Evolutionary conservation across 768 basidiomycete species (phyloP).

Genomic region (Lactarius evosmus): DNA sequence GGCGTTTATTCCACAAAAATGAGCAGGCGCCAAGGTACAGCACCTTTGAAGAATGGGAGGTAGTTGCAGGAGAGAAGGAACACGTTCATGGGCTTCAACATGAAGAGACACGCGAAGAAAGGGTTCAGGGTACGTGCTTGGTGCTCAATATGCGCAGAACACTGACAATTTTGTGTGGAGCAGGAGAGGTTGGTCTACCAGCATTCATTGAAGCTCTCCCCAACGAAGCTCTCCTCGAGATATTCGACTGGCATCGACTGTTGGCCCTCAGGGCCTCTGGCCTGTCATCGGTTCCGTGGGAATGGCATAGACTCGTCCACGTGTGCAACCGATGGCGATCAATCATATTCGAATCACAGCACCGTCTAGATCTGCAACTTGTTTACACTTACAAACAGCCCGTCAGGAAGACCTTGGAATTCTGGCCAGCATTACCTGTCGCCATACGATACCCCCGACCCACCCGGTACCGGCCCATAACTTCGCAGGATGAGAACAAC

Average conservation of each 20-base stretch:
- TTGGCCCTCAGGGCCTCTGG: neutral
- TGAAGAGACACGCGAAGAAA: neutral
- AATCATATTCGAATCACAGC: constrained; percentile 10
- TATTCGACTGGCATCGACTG: constrained; percentile 6
- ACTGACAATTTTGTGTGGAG: neutral
- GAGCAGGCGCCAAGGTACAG: neutral
- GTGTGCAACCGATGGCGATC: constrained; percentile 12
- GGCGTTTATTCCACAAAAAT: neutral
- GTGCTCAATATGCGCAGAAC: neutral
- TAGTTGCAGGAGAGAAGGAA: neutral
- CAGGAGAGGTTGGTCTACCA: too few species aligned
- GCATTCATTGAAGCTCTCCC: constrained; percentile 4
- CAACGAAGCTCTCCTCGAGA: constrained; percentile 14
- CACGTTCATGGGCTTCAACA: neutral
- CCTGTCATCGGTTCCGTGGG: constrained; percentile 1
- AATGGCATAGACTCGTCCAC: constrained; percentile 17
- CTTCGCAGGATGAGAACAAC: neutral
- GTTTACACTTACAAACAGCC: constrained; percentile 5
- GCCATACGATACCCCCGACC: neutral
- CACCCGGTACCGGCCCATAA: neutral
- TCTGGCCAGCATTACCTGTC: constrained; percentile 11
- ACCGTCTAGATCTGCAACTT: constrained; percentile 3
- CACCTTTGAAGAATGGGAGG: neutral
- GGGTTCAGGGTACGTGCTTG: neutral
- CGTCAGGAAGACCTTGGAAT: neutral